Evolutionary conservation across 2,329 filamentous ascomycete genomes (phyloP), one percentile per base, ranked within the genome.

Genomic region (Penicillium nordicum): DNA sequence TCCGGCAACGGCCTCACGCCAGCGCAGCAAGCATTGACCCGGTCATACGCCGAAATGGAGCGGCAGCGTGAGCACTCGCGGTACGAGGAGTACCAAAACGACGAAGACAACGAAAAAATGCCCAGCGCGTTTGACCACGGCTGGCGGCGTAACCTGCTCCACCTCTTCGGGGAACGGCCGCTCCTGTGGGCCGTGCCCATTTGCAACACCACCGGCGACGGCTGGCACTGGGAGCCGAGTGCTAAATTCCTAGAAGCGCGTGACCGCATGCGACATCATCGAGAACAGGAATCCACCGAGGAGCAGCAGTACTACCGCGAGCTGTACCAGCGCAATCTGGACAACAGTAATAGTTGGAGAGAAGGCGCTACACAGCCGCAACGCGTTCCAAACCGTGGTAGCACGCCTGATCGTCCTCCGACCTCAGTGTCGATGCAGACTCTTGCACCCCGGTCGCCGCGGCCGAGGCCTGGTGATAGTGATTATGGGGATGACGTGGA

Each of bases 71-170:
- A 89, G 59, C 78, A 82, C 14, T 81, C 87, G 44, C 82, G 88
- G 60, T 92, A 93, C 67, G 82, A 88, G 61, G 82, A 85, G 51
- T 97, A 97, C 71, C 84, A 97, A 16, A 90, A 97, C 69, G 92
- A 97, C 71, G 83, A 91, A 70, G 92, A 97, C 73, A 90, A 87
- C 49, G 85, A 89, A 65, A 91, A 89, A 70, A 82, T 99, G 27
- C 94, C 94, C 1, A 92, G 94, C 69, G 94, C 92, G 2, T 99
- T 99, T 68, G 90, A 99, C 66, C 84, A 96, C 2, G 94, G 94
- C 57, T 88, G 88, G 82, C 85, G 83, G 56, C 83, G 82, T 41
- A 99, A 99, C 71, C 73, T 97, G 5, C 70, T 76, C 1, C 90
- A 96, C 70, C 82, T 99, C 2, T 91, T 99, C 63, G 94, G 94